A percentile compares a stretch with the other conserved stretches of the same genome.
Evolutionary conservation across 768 basidiomycete genomes (phyloP).

Genomic region (Tremella mesenterica): DNA sequence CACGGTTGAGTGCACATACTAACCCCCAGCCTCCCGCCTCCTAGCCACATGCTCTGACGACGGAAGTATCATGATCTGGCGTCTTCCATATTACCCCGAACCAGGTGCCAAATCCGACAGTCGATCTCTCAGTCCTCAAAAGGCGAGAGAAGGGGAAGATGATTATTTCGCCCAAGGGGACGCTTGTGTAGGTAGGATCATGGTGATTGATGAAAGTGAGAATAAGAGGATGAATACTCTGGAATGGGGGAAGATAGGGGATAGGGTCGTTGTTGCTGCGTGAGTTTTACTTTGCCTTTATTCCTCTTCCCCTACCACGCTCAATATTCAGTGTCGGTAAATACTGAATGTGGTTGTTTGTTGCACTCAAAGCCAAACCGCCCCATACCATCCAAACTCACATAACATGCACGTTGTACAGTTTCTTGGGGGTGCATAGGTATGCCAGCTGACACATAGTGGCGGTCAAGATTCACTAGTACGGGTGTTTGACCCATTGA

Average conservation of each 20-base stretch:
- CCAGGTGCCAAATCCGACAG: constrained; percentile 8
- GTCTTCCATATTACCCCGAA: constrained; percentile 25
- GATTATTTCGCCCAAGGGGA: constrained; percentile 24
- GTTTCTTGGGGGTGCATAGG: neutral
- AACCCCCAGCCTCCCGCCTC: constrained; percentile 12
- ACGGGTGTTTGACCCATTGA: constrained; percentile 32
- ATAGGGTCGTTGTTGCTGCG: constrained; percentile 33
- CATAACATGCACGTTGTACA: too few species aligned
- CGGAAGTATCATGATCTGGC: constrained; percentile 38
- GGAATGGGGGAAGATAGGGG: constrained; percentile 27
- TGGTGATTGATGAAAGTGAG: constrained; percentile 17
- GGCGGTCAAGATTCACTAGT: constrained; percentile 39
- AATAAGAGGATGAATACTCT: constrained; percentile 33
- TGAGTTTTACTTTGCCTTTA: constrained; percentile 11
- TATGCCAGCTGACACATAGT: constrained; percentile 9
- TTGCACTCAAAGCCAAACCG: too few species aligned
- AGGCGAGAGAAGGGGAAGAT: constrained; percentile 14
- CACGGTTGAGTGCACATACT: too few species aligned
- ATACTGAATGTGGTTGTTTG: too few species aligned
- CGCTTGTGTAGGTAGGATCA: constrained; percentile 15
- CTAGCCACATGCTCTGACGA: constrained; percentile 40
- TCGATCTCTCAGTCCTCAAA: neutral
- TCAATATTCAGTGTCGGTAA: too few species aligned
- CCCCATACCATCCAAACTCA: too few species aligned
- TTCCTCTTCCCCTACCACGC: too few species aligned